These are phyloP conservation scores for Meyerozyma sp. DNA, from an alignment of 1,139 yeast genomes.

Conservation along the genomic window DNA sequence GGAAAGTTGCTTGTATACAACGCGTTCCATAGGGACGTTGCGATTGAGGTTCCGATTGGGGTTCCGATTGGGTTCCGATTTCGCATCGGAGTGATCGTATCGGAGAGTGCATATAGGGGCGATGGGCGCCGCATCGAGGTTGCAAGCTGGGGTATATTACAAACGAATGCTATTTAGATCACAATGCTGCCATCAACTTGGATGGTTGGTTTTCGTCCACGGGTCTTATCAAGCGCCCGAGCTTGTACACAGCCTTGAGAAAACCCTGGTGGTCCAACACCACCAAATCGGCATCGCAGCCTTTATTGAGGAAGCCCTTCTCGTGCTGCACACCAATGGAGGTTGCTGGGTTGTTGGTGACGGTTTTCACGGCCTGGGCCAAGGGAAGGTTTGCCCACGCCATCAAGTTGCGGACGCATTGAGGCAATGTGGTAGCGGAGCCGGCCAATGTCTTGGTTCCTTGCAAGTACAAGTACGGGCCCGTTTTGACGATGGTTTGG, in stretches of 20 bases:
- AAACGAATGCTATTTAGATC: background rate
- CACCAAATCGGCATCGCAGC: conserved; percentile 59
- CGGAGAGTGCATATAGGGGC: background rate
- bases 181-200: conserved; percentile 17
- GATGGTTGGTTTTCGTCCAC: conserved; percentile 16
- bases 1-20: background rate
- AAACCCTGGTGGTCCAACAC: conserved; percentile 42
- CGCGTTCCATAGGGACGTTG: background rate
- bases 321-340: conserved; percentile 39
- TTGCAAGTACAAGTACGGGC: conserved; percentile 42
- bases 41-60: no score
- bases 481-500: conserved; percentile 46
- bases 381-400: conserved; percentile 48
- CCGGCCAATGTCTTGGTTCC: conserved; percentile 63
- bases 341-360: conserved; percentile 53
- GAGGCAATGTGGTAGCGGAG: conserved; percentile 53
- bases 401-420: conserved; percentile 49
- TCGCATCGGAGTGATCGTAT: background rate
- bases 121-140: background rate
- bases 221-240: conserved; percentile 24
- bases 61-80: no score
- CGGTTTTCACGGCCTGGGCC: conserved; percentile 52
- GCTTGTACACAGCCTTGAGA: conserved; percentile 47
- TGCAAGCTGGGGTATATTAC: background rate
- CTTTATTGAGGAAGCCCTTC: conserved; percentile 49